Evolutionary conservation across 306 rosid genomes (phyloP).

Genomic region (Vicia sativa): DNA sequence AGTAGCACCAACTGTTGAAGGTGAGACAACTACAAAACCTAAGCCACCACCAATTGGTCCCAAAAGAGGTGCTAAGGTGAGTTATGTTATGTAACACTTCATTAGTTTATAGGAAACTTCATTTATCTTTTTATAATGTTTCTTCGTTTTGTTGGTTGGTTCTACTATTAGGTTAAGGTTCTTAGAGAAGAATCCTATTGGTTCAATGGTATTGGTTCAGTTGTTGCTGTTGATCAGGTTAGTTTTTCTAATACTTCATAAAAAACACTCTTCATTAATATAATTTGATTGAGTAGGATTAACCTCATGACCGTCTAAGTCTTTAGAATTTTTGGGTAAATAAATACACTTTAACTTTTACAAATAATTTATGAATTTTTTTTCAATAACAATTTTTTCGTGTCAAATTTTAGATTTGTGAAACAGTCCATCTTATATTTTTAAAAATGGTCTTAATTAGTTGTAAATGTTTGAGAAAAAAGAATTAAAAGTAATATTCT

Average conservation of each 20-base stretch:
- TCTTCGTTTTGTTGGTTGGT: neutral
- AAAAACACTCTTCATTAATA: no score
- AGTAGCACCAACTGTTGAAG: constrained; percentile 48
- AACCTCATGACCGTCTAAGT: no score
- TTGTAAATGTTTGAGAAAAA: no score
- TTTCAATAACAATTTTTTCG: no score
- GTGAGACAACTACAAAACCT: constrained; percentile 54
- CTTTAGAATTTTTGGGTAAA: no score
- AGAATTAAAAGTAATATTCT: no score
- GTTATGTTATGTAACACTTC: neutral
- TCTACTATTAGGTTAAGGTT: constrained; percentile 63
- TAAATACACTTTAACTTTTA: no score
- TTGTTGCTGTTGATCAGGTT: constrained; percentile 80
- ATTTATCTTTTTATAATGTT: neutral
- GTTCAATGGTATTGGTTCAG: constrained; percentile 73
- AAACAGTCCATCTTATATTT: no score
- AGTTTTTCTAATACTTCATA: constrained; percentile 36
- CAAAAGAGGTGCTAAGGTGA: constrained; percentile 80
- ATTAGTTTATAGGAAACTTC: neutral
- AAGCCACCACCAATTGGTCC: constrained; percentile 86
- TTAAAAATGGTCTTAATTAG: no score
- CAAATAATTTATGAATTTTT: no score
- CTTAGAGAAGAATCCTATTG: constrained; percentile 84
- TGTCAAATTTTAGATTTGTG: no score
- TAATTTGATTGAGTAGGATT: no score